Conservation (phyloP, 768 basidiomycete species). For the Arthromyces matolae region DNA sequence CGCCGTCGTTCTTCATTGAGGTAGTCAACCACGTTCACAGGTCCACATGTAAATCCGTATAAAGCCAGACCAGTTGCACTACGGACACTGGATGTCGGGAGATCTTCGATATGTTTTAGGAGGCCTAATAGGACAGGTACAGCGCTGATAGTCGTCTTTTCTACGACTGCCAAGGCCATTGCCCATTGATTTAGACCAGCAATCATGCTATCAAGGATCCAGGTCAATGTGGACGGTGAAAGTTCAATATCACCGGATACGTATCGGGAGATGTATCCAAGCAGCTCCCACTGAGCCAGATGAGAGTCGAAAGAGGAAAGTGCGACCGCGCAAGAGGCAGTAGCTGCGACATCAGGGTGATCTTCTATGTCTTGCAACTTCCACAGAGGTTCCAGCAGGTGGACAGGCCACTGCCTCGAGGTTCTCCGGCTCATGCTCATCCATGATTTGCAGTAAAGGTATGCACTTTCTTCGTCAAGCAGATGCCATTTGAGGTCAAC, state of each 20-base stretch:
- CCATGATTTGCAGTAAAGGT: constrained; percentile 39
- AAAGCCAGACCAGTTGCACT: constrained; percentile 30
- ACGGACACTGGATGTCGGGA: constrained; percentile 26
- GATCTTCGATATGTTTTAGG: constrained; percentile 26
- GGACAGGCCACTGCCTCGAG: constrained; percentile 31
- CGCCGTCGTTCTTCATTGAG: constrained; percentile 27
- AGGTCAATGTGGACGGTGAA: constrained; percentile 29
- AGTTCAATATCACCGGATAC: constrained; percentile 29
- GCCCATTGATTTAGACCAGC: constrained; percentile 37
- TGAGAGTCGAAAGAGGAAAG: constrained; percentile 33
- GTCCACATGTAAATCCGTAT: constrained; percentile 26
- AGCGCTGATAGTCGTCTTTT: constrained; percentile 29
- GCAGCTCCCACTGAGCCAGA: constrained; percentile 31
- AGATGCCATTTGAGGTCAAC: constrained; percentile 35
- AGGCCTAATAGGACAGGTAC: constrained; percentile 34
- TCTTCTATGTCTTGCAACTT: constrained; percentile 26
- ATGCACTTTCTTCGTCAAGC: constrained; percentile 30
- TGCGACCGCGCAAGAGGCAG: constrained; percentile 35
- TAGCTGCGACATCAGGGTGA: constrained; percentile 30
- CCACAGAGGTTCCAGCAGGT: constrained; percentile 31
- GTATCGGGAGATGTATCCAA: constrained; percentile 29
- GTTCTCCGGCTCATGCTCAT: constrained; percentile 35
- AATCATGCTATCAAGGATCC: constrained; percentile 37
- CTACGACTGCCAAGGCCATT: constrained; percentile 31
- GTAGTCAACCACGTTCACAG: constrained; percentile 22